These are phyloP conservation scores for Boletus reticulatus DNA, from an alignment of 768 basidiomycete genomes.

Conservation along the genomic window DNA sequence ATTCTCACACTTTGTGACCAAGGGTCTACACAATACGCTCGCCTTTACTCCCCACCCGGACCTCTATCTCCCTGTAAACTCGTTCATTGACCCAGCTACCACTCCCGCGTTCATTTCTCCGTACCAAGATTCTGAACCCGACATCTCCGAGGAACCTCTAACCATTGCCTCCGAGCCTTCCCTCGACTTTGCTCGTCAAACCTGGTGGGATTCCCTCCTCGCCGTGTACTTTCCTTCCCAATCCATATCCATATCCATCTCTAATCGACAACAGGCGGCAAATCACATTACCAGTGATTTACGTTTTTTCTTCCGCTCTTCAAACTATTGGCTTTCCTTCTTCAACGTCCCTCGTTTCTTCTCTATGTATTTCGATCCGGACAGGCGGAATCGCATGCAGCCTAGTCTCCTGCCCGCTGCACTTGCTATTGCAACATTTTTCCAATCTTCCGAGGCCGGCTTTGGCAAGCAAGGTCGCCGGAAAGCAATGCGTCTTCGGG, in stretches of 20 bases:
- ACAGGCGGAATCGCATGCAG: slow-evolving; percentile 54
- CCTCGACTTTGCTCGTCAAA: slow-evolving; percentile 63
- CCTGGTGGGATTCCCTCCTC: slow-evolving; percentile 77
- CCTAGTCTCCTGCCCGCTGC: slow-evolving; percentile 63
- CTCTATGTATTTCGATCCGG: slow-evolving; percentile 54
- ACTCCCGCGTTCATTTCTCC: slow-evolving; percentile 6
- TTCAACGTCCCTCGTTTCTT: slow-evolving; percentile 72
- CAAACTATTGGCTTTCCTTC: slow-evolving; percentile 74
- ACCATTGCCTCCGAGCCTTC: slow-evolving; percentile 56
- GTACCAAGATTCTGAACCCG: slow-evolving; percentile 11
- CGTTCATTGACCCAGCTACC: not conserved
- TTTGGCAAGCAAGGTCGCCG: slow-evolving; percentile 48
- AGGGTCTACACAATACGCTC: slow-evolving; percentile 15
- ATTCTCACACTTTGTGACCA: slow-evolving; percentile 22
- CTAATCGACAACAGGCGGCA: slow-evolving; percentile 46
- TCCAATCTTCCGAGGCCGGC: slow-evolving; percentile 65
- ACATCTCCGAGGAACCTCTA: slow-evolving; percentile 9
- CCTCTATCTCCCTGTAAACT: not conserved
- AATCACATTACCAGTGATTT: slow-evolving; percentile 53
- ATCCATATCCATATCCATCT: slow-evolving; percentile 36
- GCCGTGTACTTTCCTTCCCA: slow-evolving; percentile 46
- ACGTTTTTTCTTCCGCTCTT: slow-evolving; percentile 59
- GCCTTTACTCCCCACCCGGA: slow-evolving; percentile 5
- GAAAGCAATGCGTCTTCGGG: slow-evolving; percentile 57
- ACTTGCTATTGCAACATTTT: slow-evolving; percentile 65